These are phyloP conservation scores for Circinella minor DNA, from an alignment of 371 early-diverging fungal genomes.

Conservation along the genomic window DNA sequence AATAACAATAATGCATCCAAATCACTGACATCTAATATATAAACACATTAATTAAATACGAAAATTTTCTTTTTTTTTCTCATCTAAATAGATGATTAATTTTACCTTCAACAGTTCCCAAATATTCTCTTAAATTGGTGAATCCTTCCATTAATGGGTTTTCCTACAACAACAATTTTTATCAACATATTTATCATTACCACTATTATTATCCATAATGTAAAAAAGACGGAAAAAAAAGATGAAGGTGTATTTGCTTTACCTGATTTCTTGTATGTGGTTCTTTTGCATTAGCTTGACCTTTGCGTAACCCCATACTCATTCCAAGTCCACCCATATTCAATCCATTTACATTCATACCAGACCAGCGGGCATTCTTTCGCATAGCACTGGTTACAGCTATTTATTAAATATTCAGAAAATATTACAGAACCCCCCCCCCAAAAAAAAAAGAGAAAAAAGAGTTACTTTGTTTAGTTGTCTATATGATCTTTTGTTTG, in stretches of 20 bases:
- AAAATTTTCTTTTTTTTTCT: background rate
- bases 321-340: conserved; percentile 70
- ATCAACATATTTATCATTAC: conserved; percentile 12
- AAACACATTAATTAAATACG: background rate
- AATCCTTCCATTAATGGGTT: conserved; percentile 79
- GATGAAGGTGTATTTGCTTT: background rate
- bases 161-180: conserved; percentile 43
- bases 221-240: too few relatives aligned
- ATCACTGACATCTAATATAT: conserved; percentile 41
- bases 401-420: conserved; percentile 3
- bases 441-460: too few relatives aligned
- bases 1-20: conserved; percentile 82
- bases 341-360: conserved; percentile 64
- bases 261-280: conserved; percentile 49
- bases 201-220: conserved; percentile 13
- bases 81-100: background rate
- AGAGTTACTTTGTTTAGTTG: too few relatives aligned
- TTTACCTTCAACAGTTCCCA: conserved; percentile 67
- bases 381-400: conserved; percentile 83
- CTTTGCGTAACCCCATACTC: conserved; percentile 68
- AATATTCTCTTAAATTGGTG: conserved; percentile 63
- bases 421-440: too few relatives aligned
- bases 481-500: too few relatives aligned
- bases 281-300: conserved; percentile 47
- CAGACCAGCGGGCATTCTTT: conserved; percentile 87